A percentile compares a stretch with the other conserved stretches of the same genome.
Evolutionary conservation across 2,329 filamentous ascomycete species (phyloP).

Genomic region (Trichoderma aggressivum): DNA sequence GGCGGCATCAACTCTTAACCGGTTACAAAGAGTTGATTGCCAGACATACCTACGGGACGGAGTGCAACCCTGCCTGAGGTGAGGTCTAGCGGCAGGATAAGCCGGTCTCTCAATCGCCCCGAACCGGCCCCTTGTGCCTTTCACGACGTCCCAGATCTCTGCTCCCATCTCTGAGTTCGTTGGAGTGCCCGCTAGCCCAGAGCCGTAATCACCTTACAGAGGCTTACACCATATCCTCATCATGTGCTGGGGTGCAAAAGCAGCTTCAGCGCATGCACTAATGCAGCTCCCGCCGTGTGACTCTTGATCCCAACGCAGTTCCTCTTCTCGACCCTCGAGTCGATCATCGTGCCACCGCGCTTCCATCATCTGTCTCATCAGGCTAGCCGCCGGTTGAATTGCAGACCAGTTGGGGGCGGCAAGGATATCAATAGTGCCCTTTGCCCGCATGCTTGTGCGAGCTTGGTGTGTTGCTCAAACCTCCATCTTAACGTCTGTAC

Average conservation of each 20-base stretch:
- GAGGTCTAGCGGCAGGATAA: not conserved
- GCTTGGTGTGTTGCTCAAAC: not conserved
- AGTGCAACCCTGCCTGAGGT: not conserved
- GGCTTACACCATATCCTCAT: not conserved
- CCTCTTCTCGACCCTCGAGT: not conserved
- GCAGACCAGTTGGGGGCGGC: not conserved
- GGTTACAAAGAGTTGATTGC: not conserved
- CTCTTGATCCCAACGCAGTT: not conserved
- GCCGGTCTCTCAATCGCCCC: not conserved
- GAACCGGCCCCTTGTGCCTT: not conserved
- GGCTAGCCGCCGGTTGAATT: not conserved
- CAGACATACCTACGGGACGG: not conserved
- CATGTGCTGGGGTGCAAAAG: slow-evolving; percentile 2
- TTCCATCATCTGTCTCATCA: not conserved
- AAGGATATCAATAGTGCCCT: not conserved
- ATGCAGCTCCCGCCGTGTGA: slow-evolving; percentile 16
- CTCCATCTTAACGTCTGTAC: not conserved
- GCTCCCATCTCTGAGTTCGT: not conserved
- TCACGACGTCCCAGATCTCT: not conserved
- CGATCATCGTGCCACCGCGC: not conserved
- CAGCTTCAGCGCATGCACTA: slow-evolving; percentile 2
- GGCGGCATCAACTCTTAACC: not conserved
- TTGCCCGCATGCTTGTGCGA: not conserved
- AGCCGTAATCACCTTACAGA: not conserved
- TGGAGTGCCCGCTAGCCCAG: not conserved